Conservation (phyloP, 495 filamentous ascomycete species). For the Lasiosphaeria miniovina region DNA sequence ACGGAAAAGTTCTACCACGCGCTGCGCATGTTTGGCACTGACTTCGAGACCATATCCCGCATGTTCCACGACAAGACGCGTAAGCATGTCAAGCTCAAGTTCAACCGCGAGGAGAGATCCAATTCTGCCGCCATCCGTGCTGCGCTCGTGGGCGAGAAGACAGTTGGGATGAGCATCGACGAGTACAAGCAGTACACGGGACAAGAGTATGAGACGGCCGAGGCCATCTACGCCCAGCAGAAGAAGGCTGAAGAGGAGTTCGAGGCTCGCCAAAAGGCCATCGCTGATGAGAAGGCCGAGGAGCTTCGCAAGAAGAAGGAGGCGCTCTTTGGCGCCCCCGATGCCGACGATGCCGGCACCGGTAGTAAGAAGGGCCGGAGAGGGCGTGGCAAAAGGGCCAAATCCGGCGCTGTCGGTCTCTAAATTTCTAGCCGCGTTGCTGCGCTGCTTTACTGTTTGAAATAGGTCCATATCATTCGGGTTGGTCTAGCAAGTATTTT, state of each 20-base stretch:
- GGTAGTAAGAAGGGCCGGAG: conserved; percentile 28
- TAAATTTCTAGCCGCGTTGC: background rate
- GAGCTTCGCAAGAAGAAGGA: conserved; percentile 52
- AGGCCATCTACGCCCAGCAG: conserved; percentile 70
- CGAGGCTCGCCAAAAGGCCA: conserved; percentile 50
- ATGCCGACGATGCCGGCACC: conserved; percentile 36
- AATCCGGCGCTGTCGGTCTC: conserved; percentile 1
- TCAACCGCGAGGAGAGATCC: conserved; percentile 85
- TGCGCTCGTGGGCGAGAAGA: conserved; percentile 59
- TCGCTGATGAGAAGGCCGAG: conserved; percentile 42
- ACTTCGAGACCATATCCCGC: conserved; percentile 82
- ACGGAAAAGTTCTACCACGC: conserved; percentile 85
- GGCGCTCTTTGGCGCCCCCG: conserved; percentile 45
- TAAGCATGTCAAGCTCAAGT: conserved; percentile 85
- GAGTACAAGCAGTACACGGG: conserved; percentile 64
- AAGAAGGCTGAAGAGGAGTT: conserved; percentile 63
- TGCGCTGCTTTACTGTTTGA: too few species aligned
- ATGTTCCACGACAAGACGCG: conserved; percentile 76
- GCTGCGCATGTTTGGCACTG: conserved; percentile 83
- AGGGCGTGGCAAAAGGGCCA: conserved; percentile 24
- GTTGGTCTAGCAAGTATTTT: too few species aligned
- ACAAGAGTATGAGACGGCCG: conserved; percentile 50
- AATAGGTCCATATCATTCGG: too few species aligned
- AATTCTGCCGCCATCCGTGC: conserved; percentile 65
- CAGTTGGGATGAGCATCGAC: conserved; percentile 59